Base-by-base conservation (phyloP, 371 early-diverging fungal species). In the Haplosporangium sp. region DNA sequence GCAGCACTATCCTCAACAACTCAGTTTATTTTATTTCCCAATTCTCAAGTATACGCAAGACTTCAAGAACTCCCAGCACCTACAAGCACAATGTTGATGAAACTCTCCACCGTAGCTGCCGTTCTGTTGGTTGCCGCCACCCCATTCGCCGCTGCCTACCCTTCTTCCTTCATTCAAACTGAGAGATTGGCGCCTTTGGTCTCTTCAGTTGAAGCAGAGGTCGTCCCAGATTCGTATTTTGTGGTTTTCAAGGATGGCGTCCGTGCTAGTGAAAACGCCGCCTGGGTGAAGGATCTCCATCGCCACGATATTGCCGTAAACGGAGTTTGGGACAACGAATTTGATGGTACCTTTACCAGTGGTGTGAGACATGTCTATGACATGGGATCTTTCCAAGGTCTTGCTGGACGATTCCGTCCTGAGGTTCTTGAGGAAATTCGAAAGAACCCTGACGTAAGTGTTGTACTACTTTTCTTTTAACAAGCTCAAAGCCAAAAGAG, bases 161-260 rank as follows among this genome's bases (percentile, higher is more conserved):
- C 62, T 4, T 65, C 63, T n/a, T 67, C 37, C 55, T 4, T 64
- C 44, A 27, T 27, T 27, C 58, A 71, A 0, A 50, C 52, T 1
- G 68, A 74, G 38, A 50, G 19, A 3, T 15, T 89, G 17, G 94
- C 93, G 20, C 94, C 94, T 34, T 77, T 94, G 8, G 85, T 92
- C 59, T 84, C 89, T 65, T 85, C 91, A 53, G 55, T 79, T 42
- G 89, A 92, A 59, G 87, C 91, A 40, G 91, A 93, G 67, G 65
- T 85, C 64, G 87, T 97, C 55, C 85, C 89, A 4, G 92, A 94
- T 79, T 90, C 89, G 61, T 97, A 97, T 88, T 92, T 96, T 67
- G 92, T 96, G 40, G 92, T 95, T 35, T 90, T 96, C 77, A 95
- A 95, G 84, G 83, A 89, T 57, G 78, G 91, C 42, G 72, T 66